A percentile compares a stretch with the other conserved stretches of the same genome.
phyloP scores from a whole-genome alignment of 352 stramenopile species.

The Phytopythium sindhum region DNA sequence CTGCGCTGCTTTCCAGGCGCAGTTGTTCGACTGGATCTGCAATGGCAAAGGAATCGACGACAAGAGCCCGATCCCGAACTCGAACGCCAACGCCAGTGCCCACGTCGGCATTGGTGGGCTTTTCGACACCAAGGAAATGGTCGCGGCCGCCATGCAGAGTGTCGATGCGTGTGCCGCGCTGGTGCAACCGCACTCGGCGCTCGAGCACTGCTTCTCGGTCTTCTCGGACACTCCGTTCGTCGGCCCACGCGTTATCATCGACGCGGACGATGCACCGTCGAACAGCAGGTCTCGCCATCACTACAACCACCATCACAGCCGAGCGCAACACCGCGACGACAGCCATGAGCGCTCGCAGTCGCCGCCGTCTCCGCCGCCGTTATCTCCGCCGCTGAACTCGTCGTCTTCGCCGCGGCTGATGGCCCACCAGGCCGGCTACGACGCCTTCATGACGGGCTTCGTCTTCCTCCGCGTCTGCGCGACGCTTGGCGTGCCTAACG shows the following conservation, averaged over 20 bases:
- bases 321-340: neutral
- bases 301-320: neutral
- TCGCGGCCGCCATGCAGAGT: conserved; percentile 61
- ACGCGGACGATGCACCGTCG: conserved; percentile 13
- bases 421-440: conserved; percentile 73
- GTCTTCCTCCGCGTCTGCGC: conserved; percentile 70
- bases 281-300: conserved; percentile 2
- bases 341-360: conserved; percentile 5
- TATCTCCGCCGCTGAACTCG: neutral
- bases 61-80: neutral
- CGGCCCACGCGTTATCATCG: conserved; percentile 32
- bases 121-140: conserved; percentile 77
- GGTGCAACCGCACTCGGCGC: conserved; percentile 43
- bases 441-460: conserved; percentile 77
- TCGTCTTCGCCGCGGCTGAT: conserved; percentile 25
- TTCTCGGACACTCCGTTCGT: conserved; percentile 68
- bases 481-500: conserved; percentile 54
- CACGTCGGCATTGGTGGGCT: conserved; percentile 21
- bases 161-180: conserved; percentile 55
- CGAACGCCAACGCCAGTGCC: neutral
- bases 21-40: conserved; percentile 53
- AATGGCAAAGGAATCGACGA: neutral
- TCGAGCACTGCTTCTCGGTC: conserved; percentile 63
- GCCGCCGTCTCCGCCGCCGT: neutral
- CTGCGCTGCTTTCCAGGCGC: conserved; percentile 55